Evolutionary conservation across 225 moss, liverwort and hornwort species (phyloP).

Genomic region (Sphagnum tenellum): DNA sequence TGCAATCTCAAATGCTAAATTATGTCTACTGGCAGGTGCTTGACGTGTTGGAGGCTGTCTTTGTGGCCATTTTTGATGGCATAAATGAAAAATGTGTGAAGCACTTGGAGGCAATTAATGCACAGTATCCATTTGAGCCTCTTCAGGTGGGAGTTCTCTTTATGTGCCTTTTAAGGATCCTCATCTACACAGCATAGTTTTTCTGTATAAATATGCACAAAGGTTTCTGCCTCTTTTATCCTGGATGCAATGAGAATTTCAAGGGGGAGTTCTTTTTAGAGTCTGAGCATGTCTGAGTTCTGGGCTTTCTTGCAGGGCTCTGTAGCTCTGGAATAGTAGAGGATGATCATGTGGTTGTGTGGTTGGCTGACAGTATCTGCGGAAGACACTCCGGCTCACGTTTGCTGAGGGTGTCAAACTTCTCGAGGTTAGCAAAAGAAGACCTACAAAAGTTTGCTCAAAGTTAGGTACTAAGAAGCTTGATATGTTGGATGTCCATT

Average conservation of each 20-base stretch:
- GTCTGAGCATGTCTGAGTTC: too few relatives aligned
- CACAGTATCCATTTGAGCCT: slow-evolving; percentile 82
- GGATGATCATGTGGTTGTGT: neutral
- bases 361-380: slow-evolving; percentile 45
- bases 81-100: slow-evolving; percentile 59
- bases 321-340: neutral
- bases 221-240: too few relatives aligned
- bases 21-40: slow-evolving; percentile 31
- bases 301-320: too few relatives aligned
- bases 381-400: slow-evolving; percentile 64
- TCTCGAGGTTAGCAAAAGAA: slow-evolving; percentile 40
- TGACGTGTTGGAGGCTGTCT: slow-evolving; percentile 73
- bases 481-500: too few relatives aligned
- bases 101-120: slow-evolving; percentile 56
- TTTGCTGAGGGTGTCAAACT: slow-evolving; percentile 82
- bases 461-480: neutral
- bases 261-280: too few relatives aligned
- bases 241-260: too few relatives aligned
- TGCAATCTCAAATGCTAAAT: too few relatives aligned
- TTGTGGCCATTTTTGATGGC: slow-evolving; percentile 81
- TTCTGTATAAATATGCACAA: too few relatives aligned
- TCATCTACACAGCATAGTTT: too few relatives aligned
- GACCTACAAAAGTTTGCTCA: neutral
- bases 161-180: too few relatives aligned
- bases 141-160: slow-evolving; percentile 47